Base-by-base conservation (phyloP, 257 asterid genomes). In the Gynochthodes officinalis region DNA sequence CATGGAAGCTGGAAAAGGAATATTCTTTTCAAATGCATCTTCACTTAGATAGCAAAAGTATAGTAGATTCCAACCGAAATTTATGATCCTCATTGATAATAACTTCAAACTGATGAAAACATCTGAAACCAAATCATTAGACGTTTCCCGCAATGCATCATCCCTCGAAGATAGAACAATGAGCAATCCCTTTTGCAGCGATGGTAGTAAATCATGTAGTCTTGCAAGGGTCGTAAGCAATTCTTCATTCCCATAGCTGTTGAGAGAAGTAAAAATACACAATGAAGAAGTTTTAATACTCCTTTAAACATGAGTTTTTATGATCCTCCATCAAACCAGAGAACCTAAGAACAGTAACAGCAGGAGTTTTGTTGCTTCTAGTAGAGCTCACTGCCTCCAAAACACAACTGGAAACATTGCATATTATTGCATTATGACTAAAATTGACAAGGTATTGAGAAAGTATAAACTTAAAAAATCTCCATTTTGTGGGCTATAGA, bases 241-340 rank as follows among this genome's bases (percentile, higher is more conserved):
- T 75, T 91, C 98, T 82, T 87, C 95, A 79, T 84, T 90, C 57
- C 96, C 96, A 49, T 69, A 64, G 81, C 98, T 93, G 93, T 88
- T 82, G n/a, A 77, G 53, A 74, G 28, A 67, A 74, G 69, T 59
- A 80, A 79, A n/a, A 55, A 16, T 55, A 61, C 39, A 58, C 33
- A 50, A 64, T 37, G 44, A n/a, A 43, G n/a, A 44, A n/a, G 6
- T 40, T 40, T 19, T 19, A 50, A 0, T 2, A 12, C 53, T 64
- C 48, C 44, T 60, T 15, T 32, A 18, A 57, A 23, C 21, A 52
- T 35, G 33, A 25, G n/a, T 37, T 37, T 3, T 3, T 2, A 2
- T 3, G 42, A 2, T 37, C 42, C 3, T 37, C 3, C 52, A 46
- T 12, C 14, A 8, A 46, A 46, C 19, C 11, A 46, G 48, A 42